phyloP scores from a whole-genome alignment of 768 basidiomycete species.

The Podaxis sp. region DNA sequence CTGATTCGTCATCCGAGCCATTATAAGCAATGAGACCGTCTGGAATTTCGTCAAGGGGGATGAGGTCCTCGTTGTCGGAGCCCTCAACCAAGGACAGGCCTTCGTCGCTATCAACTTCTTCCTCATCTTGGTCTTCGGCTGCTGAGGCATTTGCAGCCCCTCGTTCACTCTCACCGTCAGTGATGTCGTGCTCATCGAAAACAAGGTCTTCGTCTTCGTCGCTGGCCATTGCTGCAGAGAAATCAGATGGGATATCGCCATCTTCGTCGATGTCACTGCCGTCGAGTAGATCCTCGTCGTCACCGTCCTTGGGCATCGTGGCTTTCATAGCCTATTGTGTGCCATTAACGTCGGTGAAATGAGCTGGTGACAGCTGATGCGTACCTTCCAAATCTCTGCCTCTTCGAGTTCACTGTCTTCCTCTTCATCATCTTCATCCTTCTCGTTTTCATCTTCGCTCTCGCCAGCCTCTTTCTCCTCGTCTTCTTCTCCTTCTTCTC shows the following conservation, averaged over 20 bases:
- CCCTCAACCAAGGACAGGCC: conserved; percentile 58
- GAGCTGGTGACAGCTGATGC: not conserved
- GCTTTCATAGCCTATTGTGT: conserved; percentile 77
- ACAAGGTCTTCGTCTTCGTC: conserved; percentile 21
- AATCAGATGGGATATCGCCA: conserved; percentile 25
- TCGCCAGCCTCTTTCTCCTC: conserved; percentile 28
- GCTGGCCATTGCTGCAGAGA: conserved; percentile 14
- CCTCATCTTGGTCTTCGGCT: conserved; percentile 31
- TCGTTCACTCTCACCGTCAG: conserved; percentile 19
- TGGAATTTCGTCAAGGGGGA: conserved; percentile 56
- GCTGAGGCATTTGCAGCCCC: conserved; percentile 26
- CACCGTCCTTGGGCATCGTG: conserved; percentile 68
- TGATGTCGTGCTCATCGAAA: conserved; percentile 26
- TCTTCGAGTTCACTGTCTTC: conserved; percentile 29
- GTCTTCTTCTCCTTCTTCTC: conserved; percentile 37
- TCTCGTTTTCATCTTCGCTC: conserved; percentile 41
- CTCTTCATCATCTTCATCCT: conserved; percentile 39
- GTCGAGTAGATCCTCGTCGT: conserved; percentile 42
- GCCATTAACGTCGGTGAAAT: not conserved
- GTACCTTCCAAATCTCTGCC: conserved; percentile 86
- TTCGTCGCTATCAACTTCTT: conserved; percentile 32
- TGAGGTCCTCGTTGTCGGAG: conserved; percentile 71
- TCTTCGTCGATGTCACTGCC: conserved; percentile 34
- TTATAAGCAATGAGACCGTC: conserved; percentile 60
- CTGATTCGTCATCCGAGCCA: conserved; percentile 46